phyloP scores from a whole-genome alignment of 2,329 filamentous ascomycete genomes.

The Shiraia bambusicola region DNA sequence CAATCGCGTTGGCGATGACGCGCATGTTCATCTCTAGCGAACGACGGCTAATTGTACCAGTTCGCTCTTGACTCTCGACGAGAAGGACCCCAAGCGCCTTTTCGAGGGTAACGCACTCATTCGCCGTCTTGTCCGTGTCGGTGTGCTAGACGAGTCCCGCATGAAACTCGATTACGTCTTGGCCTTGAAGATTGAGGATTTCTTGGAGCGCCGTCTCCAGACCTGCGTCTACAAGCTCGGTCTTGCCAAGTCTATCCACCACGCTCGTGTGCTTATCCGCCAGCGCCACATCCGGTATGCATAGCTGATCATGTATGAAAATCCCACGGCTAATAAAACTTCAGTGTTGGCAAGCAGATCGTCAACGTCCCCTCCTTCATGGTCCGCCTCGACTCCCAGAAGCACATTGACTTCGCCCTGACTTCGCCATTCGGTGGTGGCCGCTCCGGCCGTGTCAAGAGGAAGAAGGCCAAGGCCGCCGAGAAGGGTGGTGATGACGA shows the following conservation, averaged over 20 bases:
- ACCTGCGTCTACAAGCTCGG: slow-evolving; percentile 99
- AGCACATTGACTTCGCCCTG: slow-evolving; percentile 99
- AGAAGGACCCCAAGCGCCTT: slow-evolving; percentile 99
- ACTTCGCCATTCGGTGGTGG: slow-evolving; percentile 97
- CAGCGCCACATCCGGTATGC: slow-evolving; percentile 91
- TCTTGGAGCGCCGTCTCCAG: slow-evolving; percentile 99
- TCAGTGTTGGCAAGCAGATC: slow-evolving; percentile 97
- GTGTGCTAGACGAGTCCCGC: slow-evolving; percentile 99
- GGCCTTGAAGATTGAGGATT: slow-evolving; percentile 98
- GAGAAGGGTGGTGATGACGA: slow-evolving; percentile 79
- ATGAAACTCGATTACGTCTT: slow-evolving; percentile 99
- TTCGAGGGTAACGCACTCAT: slow-evolving; percentile 99
- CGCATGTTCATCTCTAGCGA: slow-evolving; percentile 3
- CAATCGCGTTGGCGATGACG: slow-evolving; percentile 15
- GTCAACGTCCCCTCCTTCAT: slow-evolving; percentile 99
- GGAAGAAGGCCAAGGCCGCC: slow-evolving; percentile 99
- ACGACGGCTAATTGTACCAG: slow-evolving; percentile 52
- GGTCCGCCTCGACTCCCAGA: slow-evolving; percentile 99
- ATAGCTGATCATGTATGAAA: neutral
- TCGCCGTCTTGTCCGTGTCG: slow-evolving; percentile 98
- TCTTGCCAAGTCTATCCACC: slow-evolving; percentile 99
- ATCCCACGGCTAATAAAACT: slow-evolving; percentile 15
- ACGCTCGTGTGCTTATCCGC: slow-evolving; percentile 99
- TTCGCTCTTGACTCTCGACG: slow-evolving; percentile 99
- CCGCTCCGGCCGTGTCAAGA: slow-evolving; percentile 93